Base-by-base conservation (phyloP, 2,329 filamentous ascomycete species). In the Fusarium sp. region DNA sequence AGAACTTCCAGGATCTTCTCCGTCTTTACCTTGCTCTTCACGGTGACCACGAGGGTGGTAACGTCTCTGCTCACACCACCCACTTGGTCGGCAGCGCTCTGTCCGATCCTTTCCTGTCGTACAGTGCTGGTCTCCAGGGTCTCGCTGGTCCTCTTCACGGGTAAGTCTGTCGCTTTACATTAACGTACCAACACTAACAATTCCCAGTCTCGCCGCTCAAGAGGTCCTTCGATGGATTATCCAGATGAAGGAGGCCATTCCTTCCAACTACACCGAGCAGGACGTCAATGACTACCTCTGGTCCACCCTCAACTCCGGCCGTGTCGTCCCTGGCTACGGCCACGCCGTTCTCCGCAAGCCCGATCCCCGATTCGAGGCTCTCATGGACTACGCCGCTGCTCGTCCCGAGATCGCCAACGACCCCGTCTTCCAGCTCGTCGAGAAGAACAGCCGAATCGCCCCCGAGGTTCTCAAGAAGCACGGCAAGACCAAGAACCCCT, bases 261-360 rank as follows among this genome's bases (percentile, higher is more conserved):
- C 94, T 63, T 85, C 86, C 53, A 87, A 87, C 57, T 95, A 95
- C 84, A 90, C 88, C 7, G 92, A 96, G 70, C 84, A 92, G 71
- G 93, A 97, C 73, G 91, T 99, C 71, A 91, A 90, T 73, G 88
- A 92, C 76, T 98, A 98, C 82, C 90, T 98, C 65, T 98, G 95
- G 96, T 91, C 92, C 67, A 99, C 96, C 75, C 91, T 99, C 81
- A 98, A 98, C 86, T 84, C 88, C 72, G 96, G 96, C 81, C 95
- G 94, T 82, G 96, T 99, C 80, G 94, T 99, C 71, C 96, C 96
- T 76, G 96, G 96, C 78, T 99, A 99, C 85, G 96, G 96, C 77
- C 96, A 99, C 86, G 96, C 96, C 79, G 96, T 99, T 75, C 94
- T 98, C 58, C 93, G 96, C 80, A 98, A 98, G 85, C 95, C 96